These are phyloP conservation scores for Oenanthe javanica DNA, from an alignment of 140 eudicot genomes.

Conservation along the genomic window DNA sequence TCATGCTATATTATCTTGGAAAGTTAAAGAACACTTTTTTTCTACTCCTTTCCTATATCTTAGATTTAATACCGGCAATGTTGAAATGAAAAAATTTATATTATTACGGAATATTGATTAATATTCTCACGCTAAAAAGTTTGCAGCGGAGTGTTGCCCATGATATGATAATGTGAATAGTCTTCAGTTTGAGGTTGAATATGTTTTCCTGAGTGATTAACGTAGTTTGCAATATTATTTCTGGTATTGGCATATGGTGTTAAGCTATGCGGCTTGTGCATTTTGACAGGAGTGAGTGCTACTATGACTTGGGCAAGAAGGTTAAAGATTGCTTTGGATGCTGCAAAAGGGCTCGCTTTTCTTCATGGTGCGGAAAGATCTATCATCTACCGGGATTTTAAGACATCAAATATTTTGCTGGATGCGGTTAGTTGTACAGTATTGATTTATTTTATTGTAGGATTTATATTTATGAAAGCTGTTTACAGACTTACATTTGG, in stretches of 20 bases:
- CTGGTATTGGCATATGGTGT: constrained; percentile 2
- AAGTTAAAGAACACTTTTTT: too few species aligned
- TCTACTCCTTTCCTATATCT: not conserved
- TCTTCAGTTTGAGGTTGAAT: not conserved
- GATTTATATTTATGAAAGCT: not conserved
- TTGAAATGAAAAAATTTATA: not conserved
- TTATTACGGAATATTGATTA: not conserved
- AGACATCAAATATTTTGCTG: constrained; percentile 88
- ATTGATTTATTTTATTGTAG: not conserved
- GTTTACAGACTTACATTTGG: not conserved
- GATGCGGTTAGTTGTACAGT: constrained; percentile 57
- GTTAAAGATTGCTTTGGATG: constrained; percentile 86
- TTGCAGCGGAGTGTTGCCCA: too few species aligned
- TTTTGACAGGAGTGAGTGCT: constrained; percentile 62
- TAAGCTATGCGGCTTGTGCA: not conserved
- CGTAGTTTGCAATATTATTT: not conserved
- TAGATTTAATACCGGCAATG: not conserved
- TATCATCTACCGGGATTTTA: constrained; percentile 86
- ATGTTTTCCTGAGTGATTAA: not conserved
- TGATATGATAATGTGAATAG: not conserved
- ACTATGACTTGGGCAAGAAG: constrained; percentile 87
- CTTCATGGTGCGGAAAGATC: constrained; percentile 92
- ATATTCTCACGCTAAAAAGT: too few species aligned
- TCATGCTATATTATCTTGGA: not conserved
- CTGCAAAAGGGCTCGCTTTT: constrained; percentile 98